Evolutionary conservation across 225 moss, liverwort and hornwort species (phyloP).

Genomic region (Physcomitrium patens): DNA sequence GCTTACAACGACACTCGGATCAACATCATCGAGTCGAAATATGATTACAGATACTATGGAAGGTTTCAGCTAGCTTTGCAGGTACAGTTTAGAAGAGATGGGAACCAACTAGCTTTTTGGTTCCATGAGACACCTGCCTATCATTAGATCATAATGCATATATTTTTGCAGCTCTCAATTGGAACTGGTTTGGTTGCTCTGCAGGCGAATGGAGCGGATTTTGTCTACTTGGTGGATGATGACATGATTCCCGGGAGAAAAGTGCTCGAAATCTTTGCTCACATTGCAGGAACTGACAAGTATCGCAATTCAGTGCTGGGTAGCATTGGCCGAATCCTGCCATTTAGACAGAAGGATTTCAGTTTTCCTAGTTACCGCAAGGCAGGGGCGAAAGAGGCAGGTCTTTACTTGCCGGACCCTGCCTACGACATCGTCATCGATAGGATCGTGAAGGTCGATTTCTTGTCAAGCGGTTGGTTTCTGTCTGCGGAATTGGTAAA

Average conservation of each 20-base stretch:
- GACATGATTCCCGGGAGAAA: conserved; percentile 89
- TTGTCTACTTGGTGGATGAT: conserved; percentile 83
- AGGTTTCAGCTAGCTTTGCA: conserved; percentile 91
- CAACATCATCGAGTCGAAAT: conserved; percentile 70
- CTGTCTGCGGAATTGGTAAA: conserved; percentile 75
- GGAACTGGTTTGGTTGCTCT: background rate
- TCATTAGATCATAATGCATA: too few species aligned
- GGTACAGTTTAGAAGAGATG: conserved; percentile 16
- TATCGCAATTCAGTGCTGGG: conserved; percentile 81
- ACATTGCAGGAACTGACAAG: conserved; percentile 76
- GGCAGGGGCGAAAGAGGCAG: conserved; percentile 67
- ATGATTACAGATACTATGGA: conserved; percentile 90
- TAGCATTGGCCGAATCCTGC: conserved; percentile 86
- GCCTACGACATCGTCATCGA: conserved; percentile 74
- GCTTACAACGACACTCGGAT: conserved; percentile 77
- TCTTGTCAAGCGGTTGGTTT: conserved; percentile 93
- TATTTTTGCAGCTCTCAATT: too few species aligned
- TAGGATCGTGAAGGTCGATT: conserved; percentile 83
- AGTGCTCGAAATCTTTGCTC: conserved; percentile 77
- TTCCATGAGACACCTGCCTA: too few species aligned
- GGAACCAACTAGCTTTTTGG: too few species aligned
- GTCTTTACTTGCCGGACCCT: conserved; percentile 88
- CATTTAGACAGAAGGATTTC: conserved; percentile 79
- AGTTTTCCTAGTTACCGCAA: conserved; percentile 93
- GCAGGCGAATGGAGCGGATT: conserved; percentile 73